Conservation (phyloP, 768 basidiomycete species). For the Phylloporus sp. region DNA sequence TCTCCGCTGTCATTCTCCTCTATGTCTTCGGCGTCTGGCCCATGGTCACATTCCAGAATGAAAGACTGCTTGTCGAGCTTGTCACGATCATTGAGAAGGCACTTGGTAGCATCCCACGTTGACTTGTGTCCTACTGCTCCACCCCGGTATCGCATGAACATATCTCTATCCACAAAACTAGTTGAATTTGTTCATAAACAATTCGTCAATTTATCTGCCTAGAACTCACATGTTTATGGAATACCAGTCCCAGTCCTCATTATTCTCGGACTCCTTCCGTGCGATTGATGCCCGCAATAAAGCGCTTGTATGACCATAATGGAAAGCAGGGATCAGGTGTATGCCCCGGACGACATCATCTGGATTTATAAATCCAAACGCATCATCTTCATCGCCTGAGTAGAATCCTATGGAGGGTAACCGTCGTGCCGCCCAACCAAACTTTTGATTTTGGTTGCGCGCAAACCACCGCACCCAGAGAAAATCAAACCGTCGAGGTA, state of each 20-base stretch:
- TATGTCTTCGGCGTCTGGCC: background rate
- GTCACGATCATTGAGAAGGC: background rate
- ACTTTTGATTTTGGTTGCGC: background rate
- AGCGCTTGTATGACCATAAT: background rate
- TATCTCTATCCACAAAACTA: background rate
- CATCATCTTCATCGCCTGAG: background rate
- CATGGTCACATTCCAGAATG: background rate
- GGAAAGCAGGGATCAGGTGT: background rate
- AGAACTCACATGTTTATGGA: constrained; percentile 34
- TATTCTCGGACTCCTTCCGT: constrained; percentile 1
- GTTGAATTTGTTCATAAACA: background rate
- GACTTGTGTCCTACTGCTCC: background rate
- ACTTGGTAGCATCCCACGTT: background rate
- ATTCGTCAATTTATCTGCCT: background rate
- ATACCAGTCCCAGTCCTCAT: constrained; percentile 32
- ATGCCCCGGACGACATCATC: background rate
- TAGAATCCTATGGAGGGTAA: background rate
- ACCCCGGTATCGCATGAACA: too few species aligned
- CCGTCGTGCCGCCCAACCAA: background rate
- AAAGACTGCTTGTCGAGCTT: background rate
- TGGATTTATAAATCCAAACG: background rate
- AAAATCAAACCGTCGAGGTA: background rate
- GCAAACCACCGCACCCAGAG: constrained; percentile 5
- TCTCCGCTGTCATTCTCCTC: background rate
- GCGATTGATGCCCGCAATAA: constrained; percentile 5